Conservation (phyloP, 345 rosid genomes). For the Geranium rotundifolium region DNA sequence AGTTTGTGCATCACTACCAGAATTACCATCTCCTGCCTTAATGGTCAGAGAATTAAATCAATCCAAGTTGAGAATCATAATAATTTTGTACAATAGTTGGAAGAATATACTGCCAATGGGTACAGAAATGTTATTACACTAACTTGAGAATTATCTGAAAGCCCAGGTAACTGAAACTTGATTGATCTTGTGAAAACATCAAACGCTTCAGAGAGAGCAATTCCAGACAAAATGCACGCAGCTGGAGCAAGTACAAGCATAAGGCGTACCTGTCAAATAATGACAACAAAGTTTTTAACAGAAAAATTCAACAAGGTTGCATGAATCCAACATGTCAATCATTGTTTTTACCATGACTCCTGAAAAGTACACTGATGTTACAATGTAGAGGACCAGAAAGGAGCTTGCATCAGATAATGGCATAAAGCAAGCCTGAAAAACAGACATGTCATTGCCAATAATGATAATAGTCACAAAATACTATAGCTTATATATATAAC, state of each 20-base stretch:
- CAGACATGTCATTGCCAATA: too few species aligned
- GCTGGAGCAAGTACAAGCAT: conserved; percentile 99
- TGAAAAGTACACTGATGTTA: conserved; percentile 91
- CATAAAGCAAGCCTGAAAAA: conserved; percentile 78
- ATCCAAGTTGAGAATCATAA: conserved; percentile 5
- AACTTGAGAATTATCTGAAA: conserved; percentile 27
- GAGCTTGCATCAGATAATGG: conserved; percentile 98
- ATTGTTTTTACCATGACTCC: conserved; percentile 89
- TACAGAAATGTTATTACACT: conserved; percentile 37
- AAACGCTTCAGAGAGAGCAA: conserved; percentile 95
- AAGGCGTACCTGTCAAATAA: conserved; percentile 69
- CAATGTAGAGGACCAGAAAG: conserved; percentile 79
- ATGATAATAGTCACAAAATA: not conserved
- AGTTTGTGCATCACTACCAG: conserved; percentile 20
- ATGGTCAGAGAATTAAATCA: conserved; percentile 21
- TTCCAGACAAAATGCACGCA: conserved; percentile 97
- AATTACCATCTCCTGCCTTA: conserved; percentile 56
- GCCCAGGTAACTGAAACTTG: conserved; percentile 69
- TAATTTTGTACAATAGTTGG: not conserved
- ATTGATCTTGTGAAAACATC: conserved; percentile 79
- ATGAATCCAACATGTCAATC: not conserved
- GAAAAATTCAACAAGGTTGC: not conserved
- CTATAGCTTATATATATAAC: not conserved
- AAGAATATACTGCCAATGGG: not conserved
- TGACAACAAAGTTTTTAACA: not conserved